Conservation (phyloP, 306 rosid genomes). For the Pachyrhizus erosus region DNA sequence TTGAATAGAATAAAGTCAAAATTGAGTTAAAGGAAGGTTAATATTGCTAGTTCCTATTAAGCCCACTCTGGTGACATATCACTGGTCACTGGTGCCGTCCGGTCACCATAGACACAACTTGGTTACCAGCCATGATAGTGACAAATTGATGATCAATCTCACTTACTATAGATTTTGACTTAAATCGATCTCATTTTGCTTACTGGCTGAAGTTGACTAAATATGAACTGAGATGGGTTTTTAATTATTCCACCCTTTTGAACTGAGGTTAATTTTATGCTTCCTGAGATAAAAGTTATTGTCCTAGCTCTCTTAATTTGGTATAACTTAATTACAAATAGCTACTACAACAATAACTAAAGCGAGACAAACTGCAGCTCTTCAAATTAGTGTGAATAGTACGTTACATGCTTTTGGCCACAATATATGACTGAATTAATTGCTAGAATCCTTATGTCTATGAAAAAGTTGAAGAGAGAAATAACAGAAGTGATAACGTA, state of each 20-base stretch:
- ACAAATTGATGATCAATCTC: constrained; percentile 47
- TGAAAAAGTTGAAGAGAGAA: constrained; percentile 27
- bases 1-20: constrained; percentile 26
- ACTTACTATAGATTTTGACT: constrained; percentile 45
- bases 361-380: neutral
- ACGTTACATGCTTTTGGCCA: constrained; percentile 36
- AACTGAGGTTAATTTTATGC: constrained; percentile 12
- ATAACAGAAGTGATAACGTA: constrained; percentile 27
- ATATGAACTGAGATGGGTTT: constrained; percentile 3
- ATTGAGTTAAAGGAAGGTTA: constrained; percentile 42
- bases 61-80: constrained; percentile 52
- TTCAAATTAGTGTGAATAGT: constrained; percentile 47
- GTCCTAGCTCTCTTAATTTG: constrained; percentile 13
- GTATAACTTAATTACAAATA: neutral
- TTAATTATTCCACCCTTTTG: constrained; percentile 29
- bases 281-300: neutral
- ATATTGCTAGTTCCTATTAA: constrained; percentile 52
- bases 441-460: constrained; percentile 45
- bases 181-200: neutral
- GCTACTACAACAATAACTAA: constrained; percentile 12
- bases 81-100: constrained; percentile 53
- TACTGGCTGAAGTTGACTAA: constrained; percentile 43
- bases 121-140: constrained; percentile 58
- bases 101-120: constrained; percentile 49
- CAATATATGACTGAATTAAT: constrained; percentile 45